Percentiles rank a stretch among this genome's conserved stretches.
Conservation (phyloP, 2,329 filamentous ascomycete species). For the Drechslerella coelobrocha region DNA sequence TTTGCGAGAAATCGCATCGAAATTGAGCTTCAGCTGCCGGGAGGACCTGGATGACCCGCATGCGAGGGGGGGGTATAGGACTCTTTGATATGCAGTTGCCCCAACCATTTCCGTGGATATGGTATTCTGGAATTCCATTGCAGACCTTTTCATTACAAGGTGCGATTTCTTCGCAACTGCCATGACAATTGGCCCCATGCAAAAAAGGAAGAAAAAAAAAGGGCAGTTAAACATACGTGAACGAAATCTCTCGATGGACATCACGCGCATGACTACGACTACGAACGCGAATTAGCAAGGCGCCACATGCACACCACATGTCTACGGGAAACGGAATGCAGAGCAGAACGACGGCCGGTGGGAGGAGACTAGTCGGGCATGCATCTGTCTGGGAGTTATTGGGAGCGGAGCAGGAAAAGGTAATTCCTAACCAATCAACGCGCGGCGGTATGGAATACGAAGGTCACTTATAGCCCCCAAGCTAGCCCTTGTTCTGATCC, state of each 20-base stretch:
- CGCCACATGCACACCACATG: neutral
- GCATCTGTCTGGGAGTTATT: neutral
- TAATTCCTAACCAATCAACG: conserved; percentile 21
- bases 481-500: conserved; percentile 14
- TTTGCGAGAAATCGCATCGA: neutral
- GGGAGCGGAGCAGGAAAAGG: neutral
- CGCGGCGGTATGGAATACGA: neutral
- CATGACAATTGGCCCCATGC: too few relatives aligned
- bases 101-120: too few relatives aligned
- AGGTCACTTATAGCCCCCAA: conserved; percentile 16
- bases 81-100: too few relatives aligned
- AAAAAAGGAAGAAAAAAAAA: too few relatives aligned
- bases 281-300: neutral
- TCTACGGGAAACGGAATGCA: neutral
- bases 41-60: neutral
- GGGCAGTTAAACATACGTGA: too few relatives aligned
- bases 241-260: too few relatives aligned
- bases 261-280: neutral
- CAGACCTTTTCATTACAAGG: too few relatives aligned
- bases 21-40: neutral
- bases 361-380: neutral
- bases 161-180: too few relatives aligned
- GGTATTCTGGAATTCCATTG: too few relatives aligned
- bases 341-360: too few relatives aligned
- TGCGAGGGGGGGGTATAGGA: too few relatives aligned